Conservation (phyloP, 2,329 filamentous ascomycete genomes). For the Colletotrichum sp. region DNA sequence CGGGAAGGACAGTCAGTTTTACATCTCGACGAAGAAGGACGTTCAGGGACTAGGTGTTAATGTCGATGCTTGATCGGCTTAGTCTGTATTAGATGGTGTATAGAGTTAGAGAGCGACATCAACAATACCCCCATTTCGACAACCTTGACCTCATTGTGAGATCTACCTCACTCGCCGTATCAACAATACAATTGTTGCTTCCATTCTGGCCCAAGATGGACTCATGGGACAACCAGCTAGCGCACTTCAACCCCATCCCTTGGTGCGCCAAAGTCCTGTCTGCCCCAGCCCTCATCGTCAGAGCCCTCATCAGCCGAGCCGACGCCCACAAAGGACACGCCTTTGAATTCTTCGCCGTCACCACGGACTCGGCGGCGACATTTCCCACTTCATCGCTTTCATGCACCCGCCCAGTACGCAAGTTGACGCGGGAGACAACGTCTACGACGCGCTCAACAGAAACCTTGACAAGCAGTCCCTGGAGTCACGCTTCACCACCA, state of each 20-base stretch:
- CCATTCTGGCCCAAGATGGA: background rate
- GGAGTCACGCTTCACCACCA: background rate
- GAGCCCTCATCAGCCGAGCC: background rate
- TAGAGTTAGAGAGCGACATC: background rate
- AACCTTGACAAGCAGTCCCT: background rate
- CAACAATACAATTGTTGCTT: rapidly evolving
- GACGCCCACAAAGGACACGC: background rate
- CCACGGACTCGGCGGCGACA: background rate
- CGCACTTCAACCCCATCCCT: background rate
- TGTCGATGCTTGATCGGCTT: background rate
- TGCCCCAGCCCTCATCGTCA: background rate
- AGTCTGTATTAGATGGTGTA: background rate
- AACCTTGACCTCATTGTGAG: rapidly evolving
- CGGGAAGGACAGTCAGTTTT: slow-evolving; percentile 15
- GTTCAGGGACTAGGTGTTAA: background rate
- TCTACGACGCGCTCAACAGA: rapidly evolving
- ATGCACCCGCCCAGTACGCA: background rate
- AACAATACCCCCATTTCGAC: background rate
- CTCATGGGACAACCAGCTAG: background rate
- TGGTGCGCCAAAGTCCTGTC: background rate
- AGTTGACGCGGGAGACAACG: background rate
- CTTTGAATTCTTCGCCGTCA: background rate
- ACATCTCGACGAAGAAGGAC: background rate
- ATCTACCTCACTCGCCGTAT: background rate
- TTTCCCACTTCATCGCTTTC: background rate